Conservation (phyloP, 306 rosid species). For the Fragaria iinumae region DNA sequence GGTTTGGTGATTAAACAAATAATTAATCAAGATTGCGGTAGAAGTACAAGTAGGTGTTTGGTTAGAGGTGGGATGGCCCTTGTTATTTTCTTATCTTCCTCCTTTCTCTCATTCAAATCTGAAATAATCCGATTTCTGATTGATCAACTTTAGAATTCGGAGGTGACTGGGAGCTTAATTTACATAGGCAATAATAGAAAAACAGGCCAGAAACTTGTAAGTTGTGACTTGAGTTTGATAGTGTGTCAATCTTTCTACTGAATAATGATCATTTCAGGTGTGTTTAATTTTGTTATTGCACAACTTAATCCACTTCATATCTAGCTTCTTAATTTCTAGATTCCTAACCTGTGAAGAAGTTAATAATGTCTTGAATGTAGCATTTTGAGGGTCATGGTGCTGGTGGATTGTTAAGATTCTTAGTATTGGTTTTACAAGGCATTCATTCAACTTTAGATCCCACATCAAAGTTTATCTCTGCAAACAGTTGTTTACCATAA, state of each 20-base stretch:
- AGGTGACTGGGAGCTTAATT: slow-evolving; percentile 48
- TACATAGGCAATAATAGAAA: slow-evolving; percentile 51
- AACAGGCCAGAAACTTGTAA: slow-evolving; percentile 37
- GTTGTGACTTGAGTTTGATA: slow-evolving; percentile 41
- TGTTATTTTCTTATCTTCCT: slow-evolving; percentile 38
- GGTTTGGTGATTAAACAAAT: slow-evolving; percentile 43
- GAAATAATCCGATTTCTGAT: slow-evolving; percentile 69
- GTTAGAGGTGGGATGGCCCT: slow-evolving; percentile 31
- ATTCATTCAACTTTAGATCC: background rate
- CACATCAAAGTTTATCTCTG: background rate
- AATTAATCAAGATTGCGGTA: slow-evolving; percentile 39
- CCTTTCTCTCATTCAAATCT: slow-evolving; percentile 55
- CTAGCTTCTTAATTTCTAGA: slow-evolving; percentile 6
- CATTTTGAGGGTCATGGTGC: background rate
- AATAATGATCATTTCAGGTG: slow-evolving; percentile 52
- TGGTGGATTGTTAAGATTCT: slow-evolving; percentile 1
- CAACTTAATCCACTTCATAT: background rate
- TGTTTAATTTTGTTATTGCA: slow-evolving; percentile 12
- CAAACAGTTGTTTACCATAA: background rate
- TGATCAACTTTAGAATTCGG: slow-evolving; percentile 47
- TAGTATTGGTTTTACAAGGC: background rate
- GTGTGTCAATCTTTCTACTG: slow-evolving; percentile 42
- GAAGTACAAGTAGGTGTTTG: slow-evolving; percentile 56
- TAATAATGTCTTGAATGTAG: slow-evolving; percentile 5
- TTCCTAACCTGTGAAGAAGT: slow-evolving; percentile 17